phyloP scores from a whole-genome alignment of 345 rosid species.

The Conringia planisiliqua region DNA sequence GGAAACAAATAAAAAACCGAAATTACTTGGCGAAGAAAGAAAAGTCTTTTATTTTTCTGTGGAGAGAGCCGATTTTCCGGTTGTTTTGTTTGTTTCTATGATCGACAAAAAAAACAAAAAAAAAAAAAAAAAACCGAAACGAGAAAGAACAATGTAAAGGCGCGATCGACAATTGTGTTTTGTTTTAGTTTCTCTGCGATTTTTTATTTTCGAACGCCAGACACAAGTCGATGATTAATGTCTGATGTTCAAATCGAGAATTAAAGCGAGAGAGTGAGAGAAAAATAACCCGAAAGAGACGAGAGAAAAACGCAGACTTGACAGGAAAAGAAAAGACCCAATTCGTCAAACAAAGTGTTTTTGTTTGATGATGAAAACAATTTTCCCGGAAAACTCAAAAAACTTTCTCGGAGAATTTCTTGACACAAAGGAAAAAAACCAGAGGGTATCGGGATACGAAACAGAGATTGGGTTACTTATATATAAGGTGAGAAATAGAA shows the following conservation, averaged over 20 bases:
- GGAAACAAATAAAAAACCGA: conserved; percentile 18
- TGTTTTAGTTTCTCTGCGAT: not conserved
- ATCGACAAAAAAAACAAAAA: not conserved
- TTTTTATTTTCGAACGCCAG: not conserved
- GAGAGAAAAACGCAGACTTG: conserved; percentile 21
- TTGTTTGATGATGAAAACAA: not conserved
- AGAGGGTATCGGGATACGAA: not conserved
- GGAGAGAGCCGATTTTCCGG: conserved; percentile 33
- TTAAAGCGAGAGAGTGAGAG: not conserved
- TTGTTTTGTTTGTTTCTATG: conserved; percentile 16
- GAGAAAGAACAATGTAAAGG: not conserved
- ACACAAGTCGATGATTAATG: not conserved
- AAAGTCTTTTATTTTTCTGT: conserved; percentile 20
- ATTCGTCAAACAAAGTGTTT: not conserved
- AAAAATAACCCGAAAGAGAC: not conserved
- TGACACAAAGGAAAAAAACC: not conserved
- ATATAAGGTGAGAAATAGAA: conserved; percentile 1
- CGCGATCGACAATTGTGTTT: not conserved
- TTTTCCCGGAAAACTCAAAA: conserved; percentile 8
- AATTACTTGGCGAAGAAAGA: conserved; percentile 34
- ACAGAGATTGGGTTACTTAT: conserved; percentile 1
- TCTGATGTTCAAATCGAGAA: not conserved
- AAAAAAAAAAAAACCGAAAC: not conserved
- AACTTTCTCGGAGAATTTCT: conserved; percentile 1
- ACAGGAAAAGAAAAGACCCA: conserved; percentile 4